phyloP scores from a whole-genome alignment of 202 grass and related monocot genomes.

The Miscanthus sacchariflorus region DNA sequence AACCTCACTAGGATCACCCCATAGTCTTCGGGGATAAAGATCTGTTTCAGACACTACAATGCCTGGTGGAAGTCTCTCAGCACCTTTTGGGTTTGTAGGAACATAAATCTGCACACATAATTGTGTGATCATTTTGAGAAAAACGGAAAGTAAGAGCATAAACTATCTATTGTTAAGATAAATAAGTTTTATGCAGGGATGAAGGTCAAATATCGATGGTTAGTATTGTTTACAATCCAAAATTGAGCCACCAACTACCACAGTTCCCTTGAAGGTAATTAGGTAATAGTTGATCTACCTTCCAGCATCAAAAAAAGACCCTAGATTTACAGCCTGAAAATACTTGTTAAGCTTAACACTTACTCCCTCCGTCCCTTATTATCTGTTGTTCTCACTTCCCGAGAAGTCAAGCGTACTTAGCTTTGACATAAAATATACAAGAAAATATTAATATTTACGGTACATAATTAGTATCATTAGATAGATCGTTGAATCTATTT shows the following conservation, averaged over 20 bases:
- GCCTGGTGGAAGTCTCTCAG: slow-evolving; percentile 83
- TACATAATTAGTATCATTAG: too few species aligned
- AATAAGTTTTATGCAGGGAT: neutral
- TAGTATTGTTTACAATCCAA: neutral
- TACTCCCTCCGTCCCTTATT: too few species aligned
- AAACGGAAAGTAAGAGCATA: neutral
- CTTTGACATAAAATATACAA: too few species aligned
- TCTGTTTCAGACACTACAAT: slow-evolving; percentile 90
- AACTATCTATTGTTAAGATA: slow-evolving; percentile 20
- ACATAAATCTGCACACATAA: slow-evolving; percentile 71
- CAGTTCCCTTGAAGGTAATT: slow-evolving; percentile 7
- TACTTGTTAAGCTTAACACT: neutral
- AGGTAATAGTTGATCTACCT: neutral
- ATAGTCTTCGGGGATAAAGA: slow-evolving; percentile 77
- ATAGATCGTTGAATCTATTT: too few species aligned
- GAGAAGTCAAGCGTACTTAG: too few species aligned
- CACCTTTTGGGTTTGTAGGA: slow-evolving; percentile 89
- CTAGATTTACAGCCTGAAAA: neutral
- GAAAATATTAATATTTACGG: too few species aligned
- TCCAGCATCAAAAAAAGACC: neutral
- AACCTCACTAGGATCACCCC: slow-evolving; percentile 93
- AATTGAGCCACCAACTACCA: neutral
- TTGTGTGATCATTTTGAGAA: slow-evolving; percentile 18
- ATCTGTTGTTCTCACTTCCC: too few species aligned
- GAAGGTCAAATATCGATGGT: neutral